Evolutionary conservation across 495 filamentous ascomycete genomes (phyloP).

Genomic region (Neurospora sp.): DNA sequence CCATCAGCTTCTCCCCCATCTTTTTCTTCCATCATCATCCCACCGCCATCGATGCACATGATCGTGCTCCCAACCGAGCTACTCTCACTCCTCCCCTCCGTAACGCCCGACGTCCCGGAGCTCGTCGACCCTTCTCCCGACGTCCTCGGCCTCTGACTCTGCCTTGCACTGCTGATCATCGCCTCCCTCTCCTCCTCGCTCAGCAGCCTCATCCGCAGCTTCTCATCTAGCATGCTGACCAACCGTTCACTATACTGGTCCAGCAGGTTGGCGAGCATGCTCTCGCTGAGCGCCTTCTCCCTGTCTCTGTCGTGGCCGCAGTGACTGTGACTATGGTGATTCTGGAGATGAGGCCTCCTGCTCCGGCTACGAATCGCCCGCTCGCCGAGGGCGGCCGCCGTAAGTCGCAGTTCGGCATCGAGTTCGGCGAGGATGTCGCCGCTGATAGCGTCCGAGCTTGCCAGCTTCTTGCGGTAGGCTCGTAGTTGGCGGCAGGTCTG

Average conservation of each 20-base stretch:
- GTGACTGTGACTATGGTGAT: background rate
- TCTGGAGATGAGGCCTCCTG: background rate
- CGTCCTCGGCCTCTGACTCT: slow-evolving; percentile 10
- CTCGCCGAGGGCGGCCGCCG: slow-evolving; percentile 58
- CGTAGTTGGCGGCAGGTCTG: slow-evolving; percentile 69
- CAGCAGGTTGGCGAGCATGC: slow-evolving; percentile 49
- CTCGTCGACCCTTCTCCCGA: slow-evolving; percentile 15
- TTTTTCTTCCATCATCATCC: background rate
- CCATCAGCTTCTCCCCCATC: background rate
- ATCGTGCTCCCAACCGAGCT: background rate
- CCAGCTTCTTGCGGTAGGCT: slow-evolving; percentile 73
- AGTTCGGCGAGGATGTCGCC: slow-evolving; percentile 61
- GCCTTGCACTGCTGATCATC: background rate
- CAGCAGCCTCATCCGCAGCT: slow-evolving; percentile 36
- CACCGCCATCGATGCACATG: background rate
- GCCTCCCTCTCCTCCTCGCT: slow-evolving; percentile 18
- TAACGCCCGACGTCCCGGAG: slow-evolving; percentile 2
- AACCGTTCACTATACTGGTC: slow-evolving; percentile 64
- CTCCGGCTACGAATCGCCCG: slow-evolving; percentile 36
- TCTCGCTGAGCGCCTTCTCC: slow-evolving; percentile 43
- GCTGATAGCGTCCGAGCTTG: slow-evolving; percentile 50
- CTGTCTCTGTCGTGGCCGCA: background rate
- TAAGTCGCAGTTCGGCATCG: slow-evolving; percentile 69
- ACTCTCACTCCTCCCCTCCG: background rate
- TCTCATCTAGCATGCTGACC: slow-evolving; percentile 62